phyloP scores from a whole-genome alignment of 495 filamentous ascomycete genomes.

The Penicillium maclennaniae region DNA sequence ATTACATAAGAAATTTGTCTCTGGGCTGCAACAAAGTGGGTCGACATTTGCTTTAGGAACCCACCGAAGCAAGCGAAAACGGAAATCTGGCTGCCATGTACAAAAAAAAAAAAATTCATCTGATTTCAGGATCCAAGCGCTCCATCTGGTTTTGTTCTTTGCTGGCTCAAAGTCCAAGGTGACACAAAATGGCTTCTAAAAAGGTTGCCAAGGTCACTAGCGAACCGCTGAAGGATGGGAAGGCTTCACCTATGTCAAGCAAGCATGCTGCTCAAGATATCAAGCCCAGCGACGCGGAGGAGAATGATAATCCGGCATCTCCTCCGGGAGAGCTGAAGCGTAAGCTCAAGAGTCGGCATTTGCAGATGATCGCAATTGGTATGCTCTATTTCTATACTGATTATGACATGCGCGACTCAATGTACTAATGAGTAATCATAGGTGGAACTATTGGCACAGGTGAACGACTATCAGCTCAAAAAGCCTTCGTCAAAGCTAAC shows the following conservation, averaged over 20 bases:
- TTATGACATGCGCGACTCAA: not conserved
- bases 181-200: slow-evolving; percentile 14
- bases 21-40: slow-evolving; percentile 12
- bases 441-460: slow-evolving; percentile 74
- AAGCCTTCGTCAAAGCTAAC: slow-evolving; percentile 1
- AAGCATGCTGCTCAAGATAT: slow-evolving; percentile 20
- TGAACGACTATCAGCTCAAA: not conserved
- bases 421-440: slow-evolving; percentile 8
- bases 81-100: slow-evolving; percentile 14
- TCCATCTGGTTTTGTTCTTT: not conserved
- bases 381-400: slow-evolving; percentile 35
- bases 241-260: slow-evolving; percentile 5
- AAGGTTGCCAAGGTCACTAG: slow-evolving; percentile 6
- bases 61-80: slow-evolving; percentile 23
- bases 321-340: slow-evolving; percentile 38
- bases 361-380: slow-evolving; percentile 68
- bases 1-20: slow-evolving; percentile 25
- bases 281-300: slow-evolving; percentile 24
- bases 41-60: slow-evolving; percentile 10
- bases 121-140: not conserved
- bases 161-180: slow-evolving; percentile 1
- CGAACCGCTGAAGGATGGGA: slow-evolving; percentile 6
- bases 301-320: slow-evolving; percentile 11
- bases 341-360: slow-evolving; percentile 59
- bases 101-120: not conserved